Base-by-base conservation (phyloP, 768 basidiomycete species). In the Lactarius vividus region DNA sequence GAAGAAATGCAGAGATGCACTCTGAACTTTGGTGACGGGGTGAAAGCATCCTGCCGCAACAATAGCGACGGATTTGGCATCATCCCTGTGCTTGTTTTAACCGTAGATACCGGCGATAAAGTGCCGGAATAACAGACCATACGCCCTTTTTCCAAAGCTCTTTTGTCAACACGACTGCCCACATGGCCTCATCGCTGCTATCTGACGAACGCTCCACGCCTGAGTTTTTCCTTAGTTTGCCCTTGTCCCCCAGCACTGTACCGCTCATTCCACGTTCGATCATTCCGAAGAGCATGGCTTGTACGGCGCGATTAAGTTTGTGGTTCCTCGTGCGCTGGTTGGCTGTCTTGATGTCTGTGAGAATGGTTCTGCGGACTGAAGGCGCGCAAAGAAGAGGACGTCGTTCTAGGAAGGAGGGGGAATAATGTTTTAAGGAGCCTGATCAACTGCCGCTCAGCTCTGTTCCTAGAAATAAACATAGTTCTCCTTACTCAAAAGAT, bases 211-310 rank as follows among this genome's bases (percentile, higher is more conserved):
- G 75, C 65, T 82, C 80, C 29, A 72, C 73, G 1, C 78, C 76
- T 10, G 78, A 74, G 7, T 77, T 75, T n/a, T 73, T 71, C 67
- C 83, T 79, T n/a, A 83, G 73, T 72, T 88, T 94, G 4, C 88
- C 94, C 75, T 94, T 95, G 79, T 95, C 88, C 13, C 93, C 91
- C 18, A 87, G 74, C 18, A 94, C 85, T 71, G 93, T 88, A 1
- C 81, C 88, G 46, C 87, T 85, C 88, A 94, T 92, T 15, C 94
- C 95, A 44, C 89, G 86, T 75, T 97, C 96, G 9, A 98, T 87
- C 96, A 98, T 98, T 53, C 86, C 85, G 74, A 98, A 98, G 35
- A 98, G 81, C 84, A 98, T 91, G 15, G 94, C 88, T 74, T 99
- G 97, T 0, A 99, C 94, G 26, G 94, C 89, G 42, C 93, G 86